Percentiles rank a stretch among this genome's conserved stretches.
Conservation (phyloP, 345 rosid genomes). For the Populus nigra region DNA sequence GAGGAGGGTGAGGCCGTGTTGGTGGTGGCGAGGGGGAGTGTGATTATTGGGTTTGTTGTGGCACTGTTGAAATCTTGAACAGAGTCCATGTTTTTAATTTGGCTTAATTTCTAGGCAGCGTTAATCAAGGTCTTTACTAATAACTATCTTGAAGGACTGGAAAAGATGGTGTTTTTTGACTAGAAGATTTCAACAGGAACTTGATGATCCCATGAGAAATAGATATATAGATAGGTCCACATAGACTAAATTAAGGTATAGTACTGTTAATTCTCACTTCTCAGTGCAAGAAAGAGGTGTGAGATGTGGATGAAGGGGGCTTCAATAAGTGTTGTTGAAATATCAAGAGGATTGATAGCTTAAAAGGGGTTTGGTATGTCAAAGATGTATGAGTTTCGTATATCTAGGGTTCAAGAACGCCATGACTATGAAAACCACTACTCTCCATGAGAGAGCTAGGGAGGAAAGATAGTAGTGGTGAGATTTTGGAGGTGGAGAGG, state of each 20-base stretch:
- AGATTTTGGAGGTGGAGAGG: background rate
- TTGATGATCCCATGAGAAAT: conserved; percentile 16
- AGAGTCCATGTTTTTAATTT: conserved; percentile 41
- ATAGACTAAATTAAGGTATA: background rate
- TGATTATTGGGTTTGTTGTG: conserved; percentile 10
- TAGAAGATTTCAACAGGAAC: conserved; percentile 4
- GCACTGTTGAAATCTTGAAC: conserved; percentile 42
- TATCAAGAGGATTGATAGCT: background rate
- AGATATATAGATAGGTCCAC: background rate
- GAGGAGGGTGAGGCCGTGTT: conserved; percentile 18
- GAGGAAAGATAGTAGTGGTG: background rate
- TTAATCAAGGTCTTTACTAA: background rate
- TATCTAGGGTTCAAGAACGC: conserved; percentile 17
- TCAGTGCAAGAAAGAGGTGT: background rate
- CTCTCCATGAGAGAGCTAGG: background rate
- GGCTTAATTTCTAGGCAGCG: background rate
- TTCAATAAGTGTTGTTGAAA: background rate
- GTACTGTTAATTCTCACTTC: too few species aligned
- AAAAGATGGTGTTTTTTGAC: background rate
- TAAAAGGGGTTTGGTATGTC: background rate
- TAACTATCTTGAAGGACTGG: too few species aligned
- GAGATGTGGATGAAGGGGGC: background rate
- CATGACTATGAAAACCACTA: background rate
- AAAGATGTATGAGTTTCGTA: background rate
- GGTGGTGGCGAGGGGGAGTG: conserved; percentile 2